A percentile compares a stretch with the other conserved stretches of the same genome.
Evolutionary conservation across 2,329 filamentous ascomycete species (phyloP).

Genomic region (Blumeria hordei): DNA sequence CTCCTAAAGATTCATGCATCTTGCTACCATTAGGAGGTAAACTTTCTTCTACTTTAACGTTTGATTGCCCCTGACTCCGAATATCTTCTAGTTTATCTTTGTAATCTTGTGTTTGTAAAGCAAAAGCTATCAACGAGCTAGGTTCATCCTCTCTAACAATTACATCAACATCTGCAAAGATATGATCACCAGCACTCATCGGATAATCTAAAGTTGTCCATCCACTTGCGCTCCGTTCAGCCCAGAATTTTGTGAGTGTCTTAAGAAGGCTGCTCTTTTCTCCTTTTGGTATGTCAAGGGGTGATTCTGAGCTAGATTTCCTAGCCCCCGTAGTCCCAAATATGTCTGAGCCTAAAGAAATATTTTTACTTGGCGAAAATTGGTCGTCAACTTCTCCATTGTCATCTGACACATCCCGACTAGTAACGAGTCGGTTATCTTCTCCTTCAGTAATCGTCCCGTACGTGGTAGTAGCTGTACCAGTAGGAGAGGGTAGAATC

Average conservation of each 20-base stretch:
- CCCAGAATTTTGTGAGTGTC: conserved; percentile 94
- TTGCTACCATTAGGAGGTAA: conserved; percentile 9
- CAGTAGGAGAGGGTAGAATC: conserved; percentile 11
- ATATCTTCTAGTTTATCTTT: conserved; percentile 51
- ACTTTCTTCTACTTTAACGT: conserved; percentile 12
- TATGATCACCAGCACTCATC: conserved; percentile 66
- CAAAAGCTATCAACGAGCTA: conserved; percentile 84
- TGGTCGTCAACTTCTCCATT: conserved; percentile 46
- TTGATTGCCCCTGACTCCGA: conserved; percentile 24
- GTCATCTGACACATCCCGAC: conserved; percentile 40
- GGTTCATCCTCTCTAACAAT: conserved; percentile 95
- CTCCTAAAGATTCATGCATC: conserved; percentile 11
- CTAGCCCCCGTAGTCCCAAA: conserved; percentile 33
- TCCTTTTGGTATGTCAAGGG: conserved; percentile 64
- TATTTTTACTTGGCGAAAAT: conserved; percentile 21
- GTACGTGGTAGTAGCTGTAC: conserved; percentile 10
- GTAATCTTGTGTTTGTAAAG: conserved; percentile 72
- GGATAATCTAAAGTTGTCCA: conserved; percentile 89
- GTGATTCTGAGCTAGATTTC: conserved; percentile 33
- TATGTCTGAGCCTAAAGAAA: conserved; percentile 42
- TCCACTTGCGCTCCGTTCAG: conserved; percentile 82
- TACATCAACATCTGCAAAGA: conserved; percentile 90
- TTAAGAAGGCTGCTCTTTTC: conserved; percentile 87
- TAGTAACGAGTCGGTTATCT: conserved; percentile 22
- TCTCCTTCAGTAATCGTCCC: conserved; percentile 17